Evolutionary conservation across 768 basidiomycete species (phyloP), one percentile per base, ranked within the genome.

Genomic region (Dentipellis sp.): DNA sequence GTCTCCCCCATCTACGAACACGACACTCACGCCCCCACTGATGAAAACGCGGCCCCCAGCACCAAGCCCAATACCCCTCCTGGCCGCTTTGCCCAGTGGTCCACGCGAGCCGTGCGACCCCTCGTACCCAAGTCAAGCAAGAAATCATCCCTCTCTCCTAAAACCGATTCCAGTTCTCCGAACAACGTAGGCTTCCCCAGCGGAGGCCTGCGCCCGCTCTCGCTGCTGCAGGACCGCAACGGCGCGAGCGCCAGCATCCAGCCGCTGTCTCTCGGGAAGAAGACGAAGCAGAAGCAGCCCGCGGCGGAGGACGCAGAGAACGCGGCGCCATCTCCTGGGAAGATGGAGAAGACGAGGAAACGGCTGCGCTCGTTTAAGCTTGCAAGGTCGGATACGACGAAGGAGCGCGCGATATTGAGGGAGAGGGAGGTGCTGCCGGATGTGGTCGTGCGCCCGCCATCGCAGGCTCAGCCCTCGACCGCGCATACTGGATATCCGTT

Each of bases 1-100:
- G 71, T 78, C 56, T 84, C 86, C 69, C 79, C 83, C 64, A 81
- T 76, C 71, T 82, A 83, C 52, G 78, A 80, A 59, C 73, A 80
- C 42, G 23, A 37, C 19, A 39, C 51, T 36, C 17, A 19, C 48
- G 29, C 48, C 29, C 21, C 21, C 51, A 38, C 35, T 12, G 42
- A 53, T 35, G 52, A 57, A 17, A 57, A 29, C 40, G 47, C 63
- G 42, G 21, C 17, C 39, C 19, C 55, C 8, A 45, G 54, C 11
- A 47, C 50, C 23, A 40, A 56, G 48, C 50, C 56, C 22, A 59
- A 58, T 36, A 54, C 48, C 17, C 64, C 52, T 53, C 58, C 17
- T 45, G 59, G 52, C 63, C 66, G 65, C 35, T 64, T 75, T 57
- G 70, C 72, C 57, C 74, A 76, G 59, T 78, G 75, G 72, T 77